These are phyloP conservation scores for Apiospora sp. DNA, from an alignment of 2,329 filamentous ascomycete species.

Conservation along the genomic window DNA sequence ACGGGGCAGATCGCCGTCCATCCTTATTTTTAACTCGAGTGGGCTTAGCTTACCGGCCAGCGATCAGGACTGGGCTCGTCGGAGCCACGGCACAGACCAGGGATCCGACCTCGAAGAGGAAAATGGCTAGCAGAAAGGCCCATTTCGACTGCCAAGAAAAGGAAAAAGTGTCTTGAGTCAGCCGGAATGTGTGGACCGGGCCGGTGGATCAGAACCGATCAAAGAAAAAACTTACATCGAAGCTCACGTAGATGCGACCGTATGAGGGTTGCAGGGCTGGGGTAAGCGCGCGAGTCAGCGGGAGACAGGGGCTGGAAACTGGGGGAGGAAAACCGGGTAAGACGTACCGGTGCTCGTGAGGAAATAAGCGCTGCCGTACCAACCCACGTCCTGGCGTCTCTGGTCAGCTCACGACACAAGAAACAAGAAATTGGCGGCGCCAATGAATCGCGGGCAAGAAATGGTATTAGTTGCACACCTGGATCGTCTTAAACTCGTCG, in stretches of 20 bases:
- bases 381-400: constrained; percentile 53
- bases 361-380: constrained; percentile 52
- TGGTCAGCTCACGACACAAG: not conserved
- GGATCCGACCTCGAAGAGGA: constrained; percentile 29
- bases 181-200: not conserved
- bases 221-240: constrained; percentile 36
- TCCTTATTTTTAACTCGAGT: not conserved
- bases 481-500: constrained; percentile 46
- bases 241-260: constrained; percentile 51
- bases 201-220: not conserved
- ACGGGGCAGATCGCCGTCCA: not conserved
- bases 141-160: constrained; percentile 40
- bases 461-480: constrained; percentile 30
- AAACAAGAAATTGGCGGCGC: too few species aligned
- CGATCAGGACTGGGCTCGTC: constrained; percentile 38
- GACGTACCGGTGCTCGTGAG: constrained; percentile 53
- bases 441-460: not conserved
- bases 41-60: constrained; percentile 31
- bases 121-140: constrained; percentile 27
- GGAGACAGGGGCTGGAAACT: not conserved
- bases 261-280: constrained; percentile 48
- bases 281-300: constrained; percentile 24
- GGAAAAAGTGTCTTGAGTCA: constrained; percentile 38
- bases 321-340: not conserved
- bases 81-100: constrained; percentile 34